These are phyloP conservation scores for Liriodendron chinense DNA, from an alignment of 164 flowering plant genomes.

Conservation along the genomic window DNA sequence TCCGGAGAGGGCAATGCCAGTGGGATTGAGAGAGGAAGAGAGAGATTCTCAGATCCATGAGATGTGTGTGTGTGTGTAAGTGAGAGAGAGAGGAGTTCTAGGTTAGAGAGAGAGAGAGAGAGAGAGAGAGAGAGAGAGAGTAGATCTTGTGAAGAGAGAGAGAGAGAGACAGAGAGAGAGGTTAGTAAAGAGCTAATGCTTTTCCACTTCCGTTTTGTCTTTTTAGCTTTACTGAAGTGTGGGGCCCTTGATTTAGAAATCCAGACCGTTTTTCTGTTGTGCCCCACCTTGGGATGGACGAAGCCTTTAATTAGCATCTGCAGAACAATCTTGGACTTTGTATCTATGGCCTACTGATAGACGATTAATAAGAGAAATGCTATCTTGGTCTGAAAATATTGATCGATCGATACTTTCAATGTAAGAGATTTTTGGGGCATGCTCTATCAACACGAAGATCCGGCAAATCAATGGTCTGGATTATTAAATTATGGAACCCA, in stretches of 20 bases:
- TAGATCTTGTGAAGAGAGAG: neutral
- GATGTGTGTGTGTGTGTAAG: conserved; percentile 23
- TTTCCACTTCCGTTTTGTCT: neutral
- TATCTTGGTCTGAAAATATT: neutral
- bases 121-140: conserved; percentile 6
- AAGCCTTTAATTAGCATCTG: too few species aligned
- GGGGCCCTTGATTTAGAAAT: neutral
- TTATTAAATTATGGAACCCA: too few species aligned
- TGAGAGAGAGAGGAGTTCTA: neutral
- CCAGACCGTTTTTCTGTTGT: neutral
- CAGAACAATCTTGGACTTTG: neutral
- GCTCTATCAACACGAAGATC: too few species aligned
- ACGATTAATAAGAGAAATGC: neutral
- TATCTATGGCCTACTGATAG: neutral
- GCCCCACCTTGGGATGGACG: neutral
- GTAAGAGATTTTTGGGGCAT: too few species aligned
- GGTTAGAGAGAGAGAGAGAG: conserved; percentile 14
- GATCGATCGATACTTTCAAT: too few species aligned
- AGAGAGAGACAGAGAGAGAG: neutral
- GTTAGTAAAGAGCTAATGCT: neutral
- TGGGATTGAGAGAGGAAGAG: conserved; percentile 13
- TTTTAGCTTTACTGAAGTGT: neutral
- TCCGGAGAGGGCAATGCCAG: conserved; percentile 15
- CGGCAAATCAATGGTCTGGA: neutral
- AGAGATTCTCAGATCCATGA: conserved; percentile 34